Percentiles rank a stretch among this genome's conserved stretches.
phyloP scores from a whole-genome alignment of 768 basidiomycete species.

The Tulasnella sp. region DNA sequence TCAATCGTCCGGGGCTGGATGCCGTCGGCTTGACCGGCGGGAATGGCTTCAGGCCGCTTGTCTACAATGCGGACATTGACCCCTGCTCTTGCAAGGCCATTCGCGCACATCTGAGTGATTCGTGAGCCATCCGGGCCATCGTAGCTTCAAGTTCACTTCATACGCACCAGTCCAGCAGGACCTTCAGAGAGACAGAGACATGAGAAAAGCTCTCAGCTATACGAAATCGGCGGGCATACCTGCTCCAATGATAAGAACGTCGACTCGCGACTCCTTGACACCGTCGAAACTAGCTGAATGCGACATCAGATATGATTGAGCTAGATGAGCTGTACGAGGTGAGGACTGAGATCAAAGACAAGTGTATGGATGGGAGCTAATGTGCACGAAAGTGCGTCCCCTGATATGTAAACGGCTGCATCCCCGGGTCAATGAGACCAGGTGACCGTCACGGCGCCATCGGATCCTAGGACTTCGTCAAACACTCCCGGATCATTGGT shows the following conservation, averaged over 20 bases:
- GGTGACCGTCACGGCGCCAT: background rate
- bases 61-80: slow-evolving; percentile 51
- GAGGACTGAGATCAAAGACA: background rate
- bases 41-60: slow-evolving; percentile 33
- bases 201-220: background rate
- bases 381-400: background rate
- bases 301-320: background rate
- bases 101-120: slow-evolving; percentile 46
- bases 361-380: background rate
- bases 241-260: slow-evolving; percentile 16
- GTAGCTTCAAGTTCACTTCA: background rate
- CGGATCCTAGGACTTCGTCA: background rate
- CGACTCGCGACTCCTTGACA: slow-evolving; percentile 8
- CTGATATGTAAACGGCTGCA: background rate
- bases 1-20: slow-evolving; percentile 46
- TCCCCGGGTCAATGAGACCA: background rate
- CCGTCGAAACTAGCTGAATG: background rate
- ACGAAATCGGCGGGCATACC: slow-evolving; percentile 13
- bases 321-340: background rate
- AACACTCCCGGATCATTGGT: background rate
- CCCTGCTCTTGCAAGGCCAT: slow-evolving; percentile 46
- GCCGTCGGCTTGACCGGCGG: slow-evolving; percentile 44
- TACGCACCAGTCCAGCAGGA: slow-evolving; percentile 7
- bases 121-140: slow-evolving; percentile 20
- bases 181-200: background rate